Conservation (phyloP, 768 basidiomycete species). For the Dioszegia crocea region DNA sequence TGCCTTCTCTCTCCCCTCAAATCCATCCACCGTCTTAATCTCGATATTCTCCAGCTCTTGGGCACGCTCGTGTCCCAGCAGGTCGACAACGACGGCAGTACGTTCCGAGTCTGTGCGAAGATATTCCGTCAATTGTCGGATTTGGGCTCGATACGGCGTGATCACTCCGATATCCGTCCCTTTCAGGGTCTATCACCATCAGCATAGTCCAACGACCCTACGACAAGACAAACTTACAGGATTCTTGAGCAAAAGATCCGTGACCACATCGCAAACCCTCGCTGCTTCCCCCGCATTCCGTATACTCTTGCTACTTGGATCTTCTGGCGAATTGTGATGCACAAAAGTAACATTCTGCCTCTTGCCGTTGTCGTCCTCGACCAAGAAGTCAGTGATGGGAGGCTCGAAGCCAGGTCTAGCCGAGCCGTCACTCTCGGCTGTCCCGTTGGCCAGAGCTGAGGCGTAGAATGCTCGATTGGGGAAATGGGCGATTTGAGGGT, state of each 20-base stretch:
- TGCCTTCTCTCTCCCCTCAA: slow-evolving; percentile 89
- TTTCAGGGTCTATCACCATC: slow-evolving; percentile 54
- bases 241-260: slow-evolving; percentile 73
- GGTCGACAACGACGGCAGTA: slow-evolving; percentile 56
- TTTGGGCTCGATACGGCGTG: slow-evolving; percentile 85
- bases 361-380: slow-evolving; percentile 53
- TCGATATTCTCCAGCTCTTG: slow-evolving; percentile 67
- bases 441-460: slow-evolving; percentile 67
- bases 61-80: slow-evolving; percentile 64
- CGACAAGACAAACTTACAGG: slow-evolving; percentile 54
- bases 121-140: slow-evolving; percentile 66
- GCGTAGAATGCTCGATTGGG: slow-evolving; percentile 81
- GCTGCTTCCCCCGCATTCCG: slow-evolving; percentile 73
- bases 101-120: slow-evolving; percentile 55
- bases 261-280: slow-evolving; percentile 72
- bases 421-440: slow-evolving; percentile 57
- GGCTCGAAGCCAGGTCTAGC: slow-evolving; percentile 59
- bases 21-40: slow-evolving; percentile 89
- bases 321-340: slow-evolving; percentile 70
- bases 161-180: slow-evolving; percentile 86
- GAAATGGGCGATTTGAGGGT: slow-evolving; percentile 81
- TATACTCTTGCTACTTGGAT: slow-evolving; percentile 64
- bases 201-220: background rate
- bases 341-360: slow-evolving; percentile 71
- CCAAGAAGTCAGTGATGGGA: slow-evolving; percentile 55